Evolutionary conservation across 352 stramenopile genomes (phyloP).

Genomic region (Globisporangium polare): DNA sequence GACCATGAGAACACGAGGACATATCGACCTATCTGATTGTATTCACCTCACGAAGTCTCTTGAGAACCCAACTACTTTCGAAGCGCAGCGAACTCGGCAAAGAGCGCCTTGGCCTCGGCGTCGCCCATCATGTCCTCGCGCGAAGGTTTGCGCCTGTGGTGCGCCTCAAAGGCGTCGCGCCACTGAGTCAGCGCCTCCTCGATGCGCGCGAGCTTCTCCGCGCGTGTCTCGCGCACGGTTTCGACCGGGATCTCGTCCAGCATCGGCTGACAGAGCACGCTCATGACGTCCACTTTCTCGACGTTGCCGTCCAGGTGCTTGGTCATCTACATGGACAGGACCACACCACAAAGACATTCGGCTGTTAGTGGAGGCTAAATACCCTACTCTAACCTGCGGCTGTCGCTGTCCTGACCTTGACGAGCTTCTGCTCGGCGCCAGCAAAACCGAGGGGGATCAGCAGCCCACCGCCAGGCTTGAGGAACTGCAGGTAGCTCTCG

Average conservation of each 20-base stretch:
- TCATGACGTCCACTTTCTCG: conserved; percentile 75
- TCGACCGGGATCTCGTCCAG: conserved; percentile 49
- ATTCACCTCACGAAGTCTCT: no score
- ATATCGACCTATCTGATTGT: no score
- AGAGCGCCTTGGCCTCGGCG: conserved; percentile 52
- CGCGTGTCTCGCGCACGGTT: conserved; percentile 45
- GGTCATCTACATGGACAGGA: conserved; percentile 40
- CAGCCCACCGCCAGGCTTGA: conserved; percentile 68
- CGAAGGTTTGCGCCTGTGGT: conserved; percentile 47
- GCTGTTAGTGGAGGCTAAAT: no score
- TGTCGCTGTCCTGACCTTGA: conserved; percentile 46
- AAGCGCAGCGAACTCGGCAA: conserved; percentile 62
- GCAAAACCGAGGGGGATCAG: conserved; percentile 62
- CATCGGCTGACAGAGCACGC: conserved; percentile 81
- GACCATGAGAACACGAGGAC: no score
- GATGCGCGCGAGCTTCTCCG: conserved; percentile 54
- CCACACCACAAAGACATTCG: no score
- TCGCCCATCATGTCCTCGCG: conserved; percentile 67
- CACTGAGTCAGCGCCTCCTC: conserved; percentile 58
- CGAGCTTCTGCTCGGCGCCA: conserved; percentile 68
- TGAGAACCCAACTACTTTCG: conserved; percentile 36
- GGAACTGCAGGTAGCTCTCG: conserved; percentile 57
- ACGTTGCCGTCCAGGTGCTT: conserved; percentile 54
- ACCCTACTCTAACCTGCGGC: no score
- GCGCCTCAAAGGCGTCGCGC: conserved; percentile 57